Evolutionary conservation across 169 alveolate species (phyloP), one percentile per base, ranked within the genome.

Genomic region (Plasmodium reichenowi): DNA sequence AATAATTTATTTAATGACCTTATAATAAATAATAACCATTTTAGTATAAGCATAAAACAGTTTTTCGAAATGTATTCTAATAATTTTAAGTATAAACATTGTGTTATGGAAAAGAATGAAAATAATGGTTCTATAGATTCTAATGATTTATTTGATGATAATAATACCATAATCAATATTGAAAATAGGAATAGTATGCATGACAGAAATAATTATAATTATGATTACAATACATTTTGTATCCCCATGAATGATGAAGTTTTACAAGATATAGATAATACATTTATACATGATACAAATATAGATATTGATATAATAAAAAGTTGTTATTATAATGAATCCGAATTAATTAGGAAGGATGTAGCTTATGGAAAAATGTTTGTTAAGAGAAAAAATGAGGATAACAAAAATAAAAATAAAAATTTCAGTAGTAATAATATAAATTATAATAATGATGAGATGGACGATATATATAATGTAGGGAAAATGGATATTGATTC

Each of bases 11-110:
- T 83, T 32, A 83, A 83, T 29, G 83, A 83, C 50, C 72, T 83
- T 12, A 68, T 83, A 22, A 83, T 83, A 56, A 83, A 50, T 29
- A 83, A 83, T 60, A 60, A 13, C 43, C 91, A 83, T 68, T 83
- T 68, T 58, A 22, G 85, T 59, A 17, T 70, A 26, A 83, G 85
- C 66, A 59, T 83, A 15, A 45, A 45, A 6, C 80, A 83, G 26
- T 68, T 83, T 83, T 83, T 83, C 26, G 68, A 68, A 83, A 50
- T 54, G 20, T 67, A 83, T 38, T 38, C 47, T 38, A 38, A 38
- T 38, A 38, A 38, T 38, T 38, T 5, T 38, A 38, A 5, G 2
- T 38, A 5, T 38, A 38, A 38, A 5, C 47, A 38, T 38, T 4
- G 5, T 38, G 10, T 38, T 38, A 38, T 38, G 5, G 47, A 38